Base-by-base conservation (phyloP, 2,329 filamentous ascomycete species). In the Sporothrix protearum region DNA sequence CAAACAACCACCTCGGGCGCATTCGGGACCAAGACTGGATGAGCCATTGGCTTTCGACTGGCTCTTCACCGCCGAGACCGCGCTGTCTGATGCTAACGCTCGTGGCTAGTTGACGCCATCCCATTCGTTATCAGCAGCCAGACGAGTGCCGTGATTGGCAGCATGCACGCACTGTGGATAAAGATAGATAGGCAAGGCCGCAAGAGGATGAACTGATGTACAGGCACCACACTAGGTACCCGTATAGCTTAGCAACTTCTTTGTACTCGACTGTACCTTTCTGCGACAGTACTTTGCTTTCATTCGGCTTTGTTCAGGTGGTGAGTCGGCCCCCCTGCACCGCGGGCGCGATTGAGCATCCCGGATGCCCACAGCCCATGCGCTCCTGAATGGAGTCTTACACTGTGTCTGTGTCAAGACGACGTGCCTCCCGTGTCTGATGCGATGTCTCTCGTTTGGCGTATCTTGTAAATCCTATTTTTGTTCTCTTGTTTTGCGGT, bases 71-170 rank as follows among this genome's bases (percentile, higher is more conserved):
- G 45, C 36, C 59, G 36, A 63, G 36, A 63, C 22, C 36, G 59
- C 59, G 36, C 36, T 9, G 36, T 64, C 36, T 45, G 59, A 45
- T 57, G 28, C 22, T n/a, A 30, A 22, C 55, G 49, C 81, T 79
- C 82, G 81, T 83, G 82, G 80, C 73, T 76, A 73, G 69, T 79
- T 75, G 75, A 77, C 76, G 78, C 73, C 76, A 74, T 80, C 77
- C 77, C 76, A 83, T 83, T 83, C 81, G 81, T 75, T 77, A 73
- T 75, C 71, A 63, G 28, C 14, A 55, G 30, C 8, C 30, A 7
- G 12, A 19, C 45, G 6, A 1, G 33, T 25, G 9, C 69, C 47
- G 47, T 72, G 61, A 71, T 72, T 73, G 68, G 72, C 42, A 30
- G 51, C 10, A 28, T 66, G 25, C 25, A 28, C 42, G 12, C 57